phyloP scores from a whole-genome alignment of 257 asterid species.

The Linaria vulgaris region DNA sequence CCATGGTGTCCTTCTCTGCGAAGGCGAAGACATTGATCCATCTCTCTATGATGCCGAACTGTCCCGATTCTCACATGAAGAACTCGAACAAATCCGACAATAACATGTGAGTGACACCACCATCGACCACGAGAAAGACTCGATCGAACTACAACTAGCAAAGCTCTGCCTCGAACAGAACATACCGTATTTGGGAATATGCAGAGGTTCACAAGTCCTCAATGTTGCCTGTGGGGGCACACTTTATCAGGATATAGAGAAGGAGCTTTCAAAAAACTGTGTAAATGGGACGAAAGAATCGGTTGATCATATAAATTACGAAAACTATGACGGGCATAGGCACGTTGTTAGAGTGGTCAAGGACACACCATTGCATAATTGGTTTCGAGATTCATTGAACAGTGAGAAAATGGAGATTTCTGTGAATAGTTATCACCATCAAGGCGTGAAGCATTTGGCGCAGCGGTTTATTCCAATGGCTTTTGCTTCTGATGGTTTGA shows the following conservation, averaged over 20 bases:
- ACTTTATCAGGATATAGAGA: conserved; percentile 75
- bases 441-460: conserved; percentile 81
- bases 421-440: conserved; percentile 93
- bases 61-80: conserved; percentile 48
- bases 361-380: conserved; percentile 60
- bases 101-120: conserved; percentile 73
- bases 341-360: conserved; percentile 54
- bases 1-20: conserved; percentile 89
- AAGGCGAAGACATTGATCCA: conserved; percentile 90
- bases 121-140: conserved; percentile 72
- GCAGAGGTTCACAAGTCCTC: conserved; percentile 87
- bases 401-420: conserved; percentile 45
- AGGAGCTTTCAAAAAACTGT: conserved; percentile 37
- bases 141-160: conserved; percentile 73
- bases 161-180: conserved; percentile 82
- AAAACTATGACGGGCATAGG: conserved; percentile 74
- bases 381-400: conserved; percentile 68
- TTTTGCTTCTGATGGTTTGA: conserved; percentile 75
- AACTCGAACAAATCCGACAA: conserved; percentile 59
- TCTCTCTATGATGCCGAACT: conserved; percentile 67
- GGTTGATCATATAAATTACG: conserved; percentile 68
- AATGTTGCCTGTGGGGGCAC: conserved; percentile 95
- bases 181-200: conserved; percentile 83
- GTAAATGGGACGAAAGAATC: conserved; percentile 8
- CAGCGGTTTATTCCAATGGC: conserved; percentile 88